These are phyloP conservation scores for Candida alai DNA, from an alignment of 805 yeast species.

Conservation along the genomic window DNA sequence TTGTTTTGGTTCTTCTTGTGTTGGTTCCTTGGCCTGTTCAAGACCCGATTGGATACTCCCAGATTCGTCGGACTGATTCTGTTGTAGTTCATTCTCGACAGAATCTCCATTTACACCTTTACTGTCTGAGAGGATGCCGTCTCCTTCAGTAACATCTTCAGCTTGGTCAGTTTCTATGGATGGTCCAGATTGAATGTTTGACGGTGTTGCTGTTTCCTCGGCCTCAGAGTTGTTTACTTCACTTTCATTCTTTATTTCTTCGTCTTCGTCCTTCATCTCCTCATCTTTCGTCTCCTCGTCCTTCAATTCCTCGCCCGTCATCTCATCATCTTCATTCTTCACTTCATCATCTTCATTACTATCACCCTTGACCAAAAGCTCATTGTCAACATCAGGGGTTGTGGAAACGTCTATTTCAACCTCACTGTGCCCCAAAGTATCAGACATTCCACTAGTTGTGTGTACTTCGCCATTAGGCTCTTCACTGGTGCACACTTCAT, in stretches of 20 bases:
- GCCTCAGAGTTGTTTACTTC: not conserved
- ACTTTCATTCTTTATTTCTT: slow-evolving; percentile 1
- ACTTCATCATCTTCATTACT: slow-evolving; percentile 14
- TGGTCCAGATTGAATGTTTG: slow-evolving; percentile 3
- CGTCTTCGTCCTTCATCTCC: not conserved
- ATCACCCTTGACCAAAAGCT: slow-evolving; percentile 10
- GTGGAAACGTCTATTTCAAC: too few species aligned
- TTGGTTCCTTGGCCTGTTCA: too few species aligned
- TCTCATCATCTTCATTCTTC: slow-evolving; percentile 12
- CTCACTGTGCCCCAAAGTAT: too few species aligned
- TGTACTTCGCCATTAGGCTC: too few species aligned
- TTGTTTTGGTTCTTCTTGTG: slow-evolving; percentile 3
- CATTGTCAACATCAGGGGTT: too few species aligned
- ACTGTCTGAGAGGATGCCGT: too few species aligned
- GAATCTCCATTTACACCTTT: too few species aligned
- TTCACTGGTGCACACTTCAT: too few species aligned
- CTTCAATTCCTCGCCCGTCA: slow-evolving; percentile 11
- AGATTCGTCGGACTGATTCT: too few species aligned
- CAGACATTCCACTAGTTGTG: too few species aligned
- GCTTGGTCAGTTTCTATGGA: not conserved
- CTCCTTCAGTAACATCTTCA: not conserved
- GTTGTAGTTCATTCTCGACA: not conserved
- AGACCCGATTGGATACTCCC: too few species aligned
- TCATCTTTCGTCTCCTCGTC: slow-evolving; percentile 4
- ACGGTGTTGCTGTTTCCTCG: not conserved